phyloP scores from a whole-genome alignment of 2,329 filamentous ascomycete species.

The Phyllosticta citribraziliensis region DNA sequence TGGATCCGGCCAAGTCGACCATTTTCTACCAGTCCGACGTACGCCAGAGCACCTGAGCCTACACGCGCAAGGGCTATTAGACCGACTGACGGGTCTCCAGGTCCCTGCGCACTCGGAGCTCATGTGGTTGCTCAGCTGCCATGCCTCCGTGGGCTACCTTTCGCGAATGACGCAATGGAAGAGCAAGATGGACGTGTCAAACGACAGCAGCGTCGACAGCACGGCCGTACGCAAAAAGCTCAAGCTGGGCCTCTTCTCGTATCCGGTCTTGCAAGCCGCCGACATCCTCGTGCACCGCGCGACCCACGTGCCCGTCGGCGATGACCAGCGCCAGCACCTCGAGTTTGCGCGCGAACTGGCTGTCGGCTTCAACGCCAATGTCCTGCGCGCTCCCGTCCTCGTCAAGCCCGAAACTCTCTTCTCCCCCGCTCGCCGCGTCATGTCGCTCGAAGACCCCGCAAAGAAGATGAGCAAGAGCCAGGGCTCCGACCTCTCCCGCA shows the following conservation, averaged over 20 bases:
- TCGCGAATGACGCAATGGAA: slow-evolving; percentile 99
- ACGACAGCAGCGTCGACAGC: slow-evolving; percentile 47
- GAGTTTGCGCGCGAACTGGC: slow-evolving; percentile 85
- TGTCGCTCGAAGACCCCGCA: slow-evolving; percentile 71
- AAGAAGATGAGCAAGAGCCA: slow-evolving; percentile 95
- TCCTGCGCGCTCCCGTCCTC: slow-evolving; percentile 55
- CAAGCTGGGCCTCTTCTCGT: slow-evolving; percentile 87
- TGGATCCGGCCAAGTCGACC: slow-evolving; percentile 65
- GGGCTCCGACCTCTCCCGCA: slow-evolving; percentile 59
- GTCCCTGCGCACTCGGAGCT: slow-evolving; percentile 75
- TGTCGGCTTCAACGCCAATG: slow-evolving; percentile 74
- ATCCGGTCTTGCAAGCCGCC: slow-evolving; percentile 89
- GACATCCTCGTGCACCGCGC: slow-evolving; percentile 84
- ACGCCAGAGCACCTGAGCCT: slow-evolving; percentile 6
- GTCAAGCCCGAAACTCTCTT: slow-evolving; percentile 40
- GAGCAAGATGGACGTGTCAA: slow-evolving; percentile 46
- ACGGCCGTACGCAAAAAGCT: slow-evolving; percentile 51
- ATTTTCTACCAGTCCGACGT: slow-evolving; percentile 79
- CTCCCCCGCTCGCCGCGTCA: slow-evolving; percentile 72
- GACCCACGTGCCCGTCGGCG: slow-evolving; percentile 93
- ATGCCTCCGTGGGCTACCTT: slow-evolving; percentile 86
- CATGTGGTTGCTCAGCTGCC: slow-evolving; percentile 94
- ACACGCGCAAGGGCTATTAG: too few relatives aligned
- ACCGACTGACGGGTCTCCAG: slow-evolving; percentile 27
- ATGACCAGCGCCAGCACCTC: slow-evolving; percentile 87